Conservation (phyloP, 2,329 filamentous ascomycete species). For the Blumeriella jaapii region DNA sequence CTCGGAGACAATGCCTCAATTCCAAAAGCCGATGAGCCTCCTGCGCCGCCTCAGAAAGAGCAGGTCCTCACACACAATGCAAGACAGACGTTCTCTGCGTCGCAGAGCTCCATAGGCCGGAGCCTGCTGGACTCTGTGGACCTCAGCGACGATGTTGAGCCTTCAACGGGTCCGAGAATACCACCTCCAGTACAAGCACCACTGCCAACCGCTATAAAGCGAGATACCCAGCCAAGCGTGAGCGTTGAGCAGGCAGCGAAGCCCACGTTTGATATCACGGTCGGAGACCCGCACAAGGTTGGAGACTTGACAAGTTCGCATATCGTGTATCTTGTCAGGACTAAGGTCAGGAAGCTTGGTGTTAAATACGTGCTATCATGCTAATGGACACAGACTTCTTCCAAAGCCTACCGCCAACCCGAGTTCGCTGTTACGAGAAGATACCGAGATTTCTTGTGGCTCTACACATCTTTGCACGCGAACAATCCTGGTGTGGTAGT, state of each 20-base stretch:
- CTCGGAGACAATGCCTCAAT: slow-evolving; percentile 37
- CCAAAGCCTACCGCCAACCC: slow-evolving; percentile 85
- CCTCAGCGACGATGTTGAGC: slow-evolving; percentile 53
- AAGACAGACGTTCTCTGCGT: slow-evolving; percentile 30
- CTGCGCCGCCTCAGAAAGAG: slow-evolving; percentile 59
- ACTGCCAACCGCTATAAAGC: slow-evolving; percentile 38
- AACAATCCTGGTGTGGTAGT: slow-evolving; percentile 95
- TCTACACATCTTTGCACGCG: slow-evolving; percentile 86
- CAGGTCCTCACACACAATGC: slow-evolving; percentile 48
- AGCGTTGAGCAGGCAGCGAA: slow-evolving; percentile 90
- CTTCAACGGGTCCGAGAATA: slow-evolving; percentile 42
- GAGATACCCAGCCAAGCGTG: slow-evolving; percentile 60
- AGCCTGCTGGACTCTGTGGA: slow-evolving; percentile 55
- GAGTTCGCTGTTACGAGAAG: slow-evolving; percentile 90
- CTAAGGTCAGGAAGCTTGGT: slow-evolving; percentile 51
- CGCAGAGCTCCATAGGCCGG: slow-evolving; percentile 36
- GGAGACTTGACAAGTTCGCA: slow-evolving; percentile 94
- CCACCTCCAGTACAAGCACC: slow-evolving; percentile 55
- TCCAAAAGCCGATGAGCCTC: slow-evolving; percentile 42
- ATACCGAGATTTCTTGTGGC: slow-evolving; percentile 95
- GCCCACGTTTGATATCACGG: slow-evolving; percentile 78
- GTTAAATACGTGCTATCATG: background rate
- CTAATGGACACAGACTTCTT: slow-evolving; percentile 57
- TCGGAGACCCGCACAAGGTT: slow-evolving; percentile 96
- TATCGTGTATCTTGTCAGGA: slow-evolving; percentile 93